Percentiles rank a stretch among this genome's conserved stretches.
Evolutionary conservation across 345 rosid genomes (phyloP).

Genomic region (Eucalyptus cloeziana): DNA sequence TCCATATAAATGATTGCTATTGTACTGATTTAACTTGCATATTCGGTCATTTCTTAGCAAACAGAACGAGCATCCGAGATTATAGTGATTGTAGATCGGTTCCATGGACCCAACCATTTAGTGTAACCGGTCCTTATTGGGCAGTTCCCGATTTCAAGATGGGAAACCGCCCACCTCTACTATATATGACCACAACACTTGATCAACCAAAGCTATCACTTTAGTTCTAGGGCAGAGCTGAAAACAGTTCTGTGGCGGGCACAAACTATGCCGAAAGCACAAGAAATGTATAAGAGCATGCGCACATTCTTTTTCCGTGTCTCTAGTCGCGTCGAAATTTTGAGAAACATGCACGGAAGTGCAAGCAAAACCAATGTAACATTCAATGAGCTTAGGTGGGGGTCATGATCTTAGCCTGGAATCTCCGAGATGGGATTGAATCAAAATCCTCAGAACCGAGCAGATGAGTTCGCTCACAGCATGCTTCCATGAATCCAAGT

Average conservation of each 20-base stretch:
- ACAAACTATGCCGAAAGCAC: background rate
- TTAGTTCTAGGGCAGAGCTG: background rate
- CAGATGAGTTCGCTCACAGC: background rate
- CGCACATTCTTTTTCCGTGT: background rate
- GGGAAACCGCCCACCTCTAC: no score
- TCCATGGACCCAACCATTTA: background rate
- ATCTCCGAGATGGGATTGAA: background rate
- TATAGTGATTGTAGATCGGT: background rate
- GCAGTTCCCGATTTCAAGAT: no score
- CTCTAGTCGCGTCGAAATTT: background rate
- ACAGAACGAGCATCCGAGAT: fast-evolving
- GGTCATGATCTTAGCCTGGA: background rate
- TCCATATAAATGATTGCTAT: constrained; percentile 1
- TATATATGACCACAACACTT: background rate
- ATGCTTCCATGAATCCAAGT: background rate
- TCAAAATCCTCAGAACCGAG: background rate
- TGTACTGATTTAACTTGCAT: background rate
- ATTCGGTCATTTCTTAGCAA: background rate
- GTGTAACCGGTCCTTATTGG: background rate
- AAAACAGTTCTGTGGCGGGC: background rate
- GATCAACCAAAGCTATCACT: background rate
- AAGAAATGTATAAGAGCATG: background rate
- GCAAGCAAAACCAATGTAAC: background rate
- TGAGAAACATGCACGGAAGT: background rate
- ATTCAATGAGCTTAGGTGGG: background rate